A percentile compares a stretch with the other conserved stretches of the same genome.
Conservation (phyloP, 345 rosid genomes). For the Gossypium raimondii region DNA sequence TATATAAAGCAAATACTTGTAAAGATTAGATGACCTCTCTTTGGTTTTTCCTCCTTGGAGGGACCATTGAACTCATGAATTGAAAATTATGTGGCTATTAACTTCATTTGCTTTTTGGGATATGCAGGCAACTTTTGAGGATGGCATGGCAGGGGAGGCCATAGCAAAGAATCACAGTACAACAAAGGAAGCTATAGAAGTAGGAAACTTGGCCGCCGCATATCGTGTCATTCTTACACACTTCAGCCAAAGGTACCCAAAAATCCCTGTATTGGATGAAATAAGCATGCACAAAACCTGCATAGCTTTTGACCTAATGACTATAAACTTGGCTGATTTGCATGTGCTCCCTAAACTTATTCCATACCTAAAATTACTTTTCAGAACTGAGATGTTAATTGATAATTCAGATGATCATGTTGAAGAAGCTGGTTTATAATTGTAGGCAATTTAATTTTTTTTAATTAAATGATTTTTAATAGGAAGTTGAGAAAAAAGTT, state of each 20-base stretch:
- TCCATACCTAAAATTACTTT: constrained; percentile 74
- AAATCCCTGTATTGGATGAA: constrained; percentile 74
- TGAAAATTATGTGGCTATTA: neutral
- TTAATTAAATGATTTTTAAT: neutral
- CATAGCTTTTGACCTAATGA: constrained; percentile 91
- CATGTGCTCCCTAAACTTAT: constrained; percentile 69
- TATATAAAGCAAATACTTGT: too few relatives aligned
- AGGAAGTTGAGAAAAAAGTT: neutral
- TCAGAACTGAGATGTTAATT: constrained; percentile 57
- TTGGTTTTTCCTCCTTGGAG: too few relatives aligned
- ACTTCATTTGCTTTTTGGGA: neutral
- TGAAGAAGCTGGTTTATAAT: constrained; percentile 19
- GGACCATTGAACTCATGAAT: neutral
- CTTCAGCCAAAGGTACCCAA: constrained; percentile 97
- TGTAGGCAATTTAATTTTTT: neutral
- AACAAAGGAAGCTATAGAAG: constrained; percentile 81
- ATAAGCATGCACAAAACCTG: constrained; percentile 82
- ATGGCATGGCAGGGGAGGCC: constrained; percentile 81
- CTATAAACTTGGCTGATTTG: constrained; percentile 78
- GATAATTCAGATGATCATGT: constrained; percentile 53
- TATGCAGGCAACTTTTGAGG: constrained; percentile 90
- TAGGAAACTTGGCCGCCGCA: constrained; percentile 55
- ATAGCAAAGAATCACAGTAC: constrained; percentile 93
- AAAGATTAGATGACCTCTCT: too few relatives aligned
- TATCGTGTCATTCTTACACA: constrained; percentile 83